These are phyloP conservation scores for Sparassis latifolia DNA, from an alignment of 1,284 basidiomycete species.

Conservation along the genomic window DNA sequence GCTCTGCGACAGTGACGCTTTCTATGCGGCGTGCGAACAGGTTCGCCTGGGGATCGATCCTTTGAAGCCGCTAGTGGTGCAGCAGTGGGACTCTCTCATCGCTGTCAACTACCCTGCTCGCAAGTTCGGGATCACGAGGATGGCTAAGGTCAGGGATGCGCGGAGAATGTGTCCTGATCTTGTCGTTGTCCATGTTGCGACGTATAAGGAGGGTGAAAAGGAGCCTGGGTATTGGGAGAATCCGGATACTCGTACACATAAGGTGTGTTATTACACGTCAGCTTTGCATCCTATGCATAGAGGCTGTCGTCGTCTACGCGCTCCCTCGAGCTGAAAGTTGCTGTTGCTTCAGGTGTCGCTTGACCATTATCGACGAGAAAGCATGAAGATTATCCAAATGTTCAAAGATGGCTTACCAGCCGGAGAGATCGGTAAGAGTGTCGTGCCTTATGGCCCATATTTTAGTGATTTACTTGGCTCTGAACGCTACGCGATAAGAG, in stretches of 20 bases:
- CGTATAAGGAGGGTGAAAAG: constrained; percentile 84
- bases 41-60: constrained; percentile 72
- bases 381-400: constrained; percentile 80
- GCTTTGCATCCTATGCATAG: not conserved
- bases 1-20: constrained; percentile 91
- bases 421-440: constrained; percentile 55
- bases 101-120: constrained; percentile 96
- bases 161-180: constrained; percentile 83
- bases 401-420: constrained; percentile 78
- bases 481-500: constrained; percentile 39
- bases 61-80: constrained; percentile 79
- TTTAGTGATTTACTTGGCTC: not conserved
- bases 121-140: constrained; percentile 82
- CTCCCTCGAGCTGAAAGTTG: not conserved
- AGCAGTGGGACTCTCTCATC: constrained; percentile 89
- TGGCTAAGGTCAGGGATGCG: constrained; percentile 76
- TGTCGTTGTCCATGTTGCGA: constrained; percentile 88
- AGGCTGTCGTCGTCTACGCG: not conserved
- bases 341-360: constrained; percentile 68
- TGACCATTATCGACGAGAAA: constrained; percentile 91
- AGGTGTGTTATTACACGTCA: constrained; percentile 44
- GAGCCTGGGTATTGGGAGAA: constrained; percentile 89
- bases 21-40: constrained; percentile 90
- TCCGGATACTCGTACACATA: constrained; percentile 85
- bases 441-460: not conserved